Percentiles rank a stretch among this genome's conserved stretches.
These are phyloP conservation scores for Rhodosorus marinus DNA, from an alignment of 23 red algal genomes.

Conservation along the genomic window DNA sequence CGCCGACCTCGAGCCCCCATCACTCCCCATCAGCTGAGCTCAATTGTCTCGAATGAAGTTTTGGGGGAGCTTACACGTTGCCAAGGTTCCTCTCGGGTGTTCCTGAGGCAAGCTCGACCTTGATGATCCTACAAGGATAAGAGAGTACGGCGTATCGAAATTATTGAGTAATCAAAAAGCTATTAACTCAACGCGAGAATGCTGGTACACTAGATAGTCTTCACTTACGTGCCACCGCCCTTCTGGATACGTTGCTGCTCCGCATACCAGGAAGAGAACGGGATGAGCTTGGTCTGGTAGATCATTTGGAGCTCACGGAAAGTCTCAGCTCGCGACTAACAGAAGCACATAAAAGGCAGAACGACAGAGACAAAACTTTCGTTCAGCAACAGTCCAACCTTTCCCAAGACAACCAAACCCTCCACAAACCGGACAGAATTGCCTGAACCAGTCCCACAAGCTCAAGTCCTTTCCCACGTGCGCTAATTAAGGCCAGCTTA, in stretches of 20 bases:
- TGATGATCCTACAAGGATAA: slow-evolving; percentile 77
- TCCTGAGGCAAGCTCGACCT: slow-evolving; percentile 77
- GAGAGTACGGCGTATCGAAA: neutral
- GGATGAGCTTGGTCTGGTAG: slow-evolving; percentile 81
- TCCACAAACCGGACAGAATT: too few species aligned
- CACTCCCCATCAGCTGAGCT: too few species aligned
- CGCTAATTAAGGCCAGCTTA: too few species aligned
- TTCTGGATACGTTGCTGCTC: slow-evolving; percentile 99
- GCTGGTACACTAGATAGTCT: too few species aligned
- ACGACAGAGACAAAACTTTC: neutral
- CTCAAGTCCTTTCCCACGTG: too few species aligned
- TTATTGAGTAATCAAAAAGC: neutral
- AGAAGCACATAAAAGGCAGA: too few species aligned
- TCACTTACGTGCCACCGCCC: slow-evolving; percentile 95
- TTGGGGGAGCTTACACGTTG: slow-evolving; percentile 29
- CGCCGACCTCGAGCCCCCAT: too few species aligned
- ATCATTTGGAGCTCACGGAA: slow-evolving; percentile 90
- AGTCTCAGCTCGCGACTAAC: slow-evolving; percentile 51
- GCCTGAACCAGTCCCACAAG: too few species aligned
- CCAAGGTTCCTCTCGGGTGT: slow-evolving; percentile 59
- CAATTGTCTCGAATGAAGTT: neutral
- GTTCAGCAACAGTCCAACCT: neutral
- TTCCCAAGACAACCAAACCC: neutral
- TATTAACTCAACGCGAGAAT: too few species aligned
- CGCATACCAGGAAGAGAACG: slow-evolving; percentile 89